These are phyloP conservation scores for Rugonectria rugulosa DNA, from an alignment of 2,329 filamentous ascomycete genomes.

Conservation along the genomic window DNA sequence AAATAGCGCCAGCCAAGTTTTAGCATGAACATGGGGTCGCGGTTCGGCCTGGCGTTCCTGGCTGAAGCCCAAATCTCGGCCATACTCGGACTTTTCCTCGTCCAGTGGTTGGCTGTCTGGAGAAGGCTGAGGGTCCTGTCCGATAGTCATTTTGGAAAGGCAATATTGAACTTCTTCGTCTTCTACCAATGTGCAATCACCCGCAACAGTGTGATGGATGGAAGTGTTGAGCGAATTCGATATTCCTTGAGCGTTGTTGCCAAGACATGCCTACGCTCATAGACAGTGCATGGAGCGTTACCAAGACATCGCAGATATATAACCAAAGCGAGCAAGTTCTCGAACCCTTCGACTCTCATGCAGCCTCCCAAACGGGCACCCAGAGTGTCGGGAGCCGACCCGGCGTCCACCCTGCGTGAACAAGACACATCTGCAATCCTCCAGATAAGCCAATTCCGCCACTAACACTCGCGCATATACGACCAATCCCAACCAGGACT, in stretches of 20 bases:
- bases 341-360: neutral
- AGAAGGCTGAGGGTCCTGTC: neutral
- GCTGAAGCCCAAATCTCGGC: neutral
- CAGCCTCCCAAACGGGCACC: neutral
- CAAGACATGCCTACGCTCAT: neutral
- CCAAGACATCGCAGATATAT: neutral
- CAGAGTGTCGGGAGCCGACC: slow-evolving; percentile 22
- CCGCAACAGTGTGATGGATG: too few relatives aligned
- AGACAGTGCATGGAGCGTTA: neutral
- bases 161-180: neutral
- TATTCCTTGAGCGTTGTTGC: too few relatives aligned
- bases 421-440: neutral
- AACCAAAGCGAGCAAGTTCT: neutral
- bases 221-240: too few relatives aligned
- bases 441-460: neutral
- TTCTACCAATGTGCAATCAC: neutral
- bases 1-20: slow-evolving; percentile 21
- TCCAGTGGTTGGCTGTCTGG: neutral
- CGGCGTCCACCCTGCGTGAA: slow-evolving; percentile 12
- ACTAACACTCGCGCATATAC: neutral
- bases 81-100: neutral
- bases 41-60: slow-evolving; percentile 4
- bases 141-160: neutral
- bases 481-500: neutral
- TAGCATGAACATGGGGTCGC: slow-evolving; percentile 10